Conservation (phyloP, 1,284 basidiomycete species). For the Thecaphora thlaspeos region DNA sequence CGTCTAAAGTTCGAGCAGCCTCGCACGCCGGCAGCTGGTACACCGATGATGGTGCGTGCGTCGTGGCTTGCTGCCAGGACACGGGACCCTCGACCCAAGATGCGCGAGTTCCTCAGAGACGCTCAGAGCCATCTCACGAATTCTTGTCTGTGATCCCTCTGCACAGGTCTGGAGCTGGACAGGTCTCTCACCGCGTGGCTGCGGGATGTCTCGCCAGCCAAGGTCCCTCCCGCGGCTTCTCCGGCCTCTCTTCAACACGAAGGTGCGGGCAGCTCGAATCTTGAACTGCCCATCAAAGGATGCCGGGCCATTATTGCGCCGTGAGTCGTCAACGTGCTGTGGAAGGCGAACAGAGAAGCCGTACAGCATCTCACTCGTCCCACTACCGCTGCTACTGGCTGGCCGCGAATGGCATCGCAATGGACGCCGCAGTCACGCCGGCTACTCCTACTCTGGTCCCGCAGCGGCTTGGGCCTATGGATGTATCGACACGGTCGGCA, state of each 20-base stretch:
- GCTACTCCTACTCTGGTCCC: constrained; percentile 89
- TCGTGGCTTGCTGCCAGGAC: too few relatives aligned
- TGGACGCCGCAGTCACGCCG: constrained; percentile 75
- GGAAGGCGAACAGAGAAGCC: too few relatives aligned
- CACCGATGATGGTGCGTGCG: constrained; percentile 65
- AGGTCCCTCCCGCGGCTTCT: constrained; percentile 8
- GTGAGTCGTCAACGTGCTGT: constrained; percentile 67
- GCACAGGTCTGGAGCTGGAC: constrained; percentile 9
- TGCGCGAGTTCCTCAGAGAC: too few relatives aligned
- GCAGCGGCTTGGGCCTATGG: constrained; percentile 95
- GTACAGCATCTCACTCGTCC: too few relatives aligned
- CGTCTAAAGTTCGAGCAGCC: constrained; percentile 60
- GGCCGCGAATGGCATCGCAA: too few relatives aligned
- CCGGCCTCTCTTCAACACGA: background rate
- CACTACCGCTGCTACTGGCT: too few relatives aligned
- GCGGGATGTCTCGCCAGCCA: constrained; percentile 1
- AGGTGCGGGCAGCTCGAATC: constrained; percentile 50
- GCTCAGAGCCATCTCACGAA: too few relatives aligned
- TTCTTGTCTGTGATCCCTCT: background rate
- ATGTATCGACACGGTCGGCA: constrained; percentile 73
- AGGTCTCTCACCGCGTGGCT: constrained; percentile 26
- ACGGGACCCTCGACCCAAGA: too few relatives aligned
- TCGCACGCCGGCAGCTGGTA: constrained; percentile 94
- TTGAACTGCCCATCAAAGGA: constrained; percentile 68
- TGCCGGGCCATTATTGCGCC: constrained; percentile 96